Conservation (phyloP, 1,284 basidiomycete genomes). For the Naganishia cerealis region DNA sequence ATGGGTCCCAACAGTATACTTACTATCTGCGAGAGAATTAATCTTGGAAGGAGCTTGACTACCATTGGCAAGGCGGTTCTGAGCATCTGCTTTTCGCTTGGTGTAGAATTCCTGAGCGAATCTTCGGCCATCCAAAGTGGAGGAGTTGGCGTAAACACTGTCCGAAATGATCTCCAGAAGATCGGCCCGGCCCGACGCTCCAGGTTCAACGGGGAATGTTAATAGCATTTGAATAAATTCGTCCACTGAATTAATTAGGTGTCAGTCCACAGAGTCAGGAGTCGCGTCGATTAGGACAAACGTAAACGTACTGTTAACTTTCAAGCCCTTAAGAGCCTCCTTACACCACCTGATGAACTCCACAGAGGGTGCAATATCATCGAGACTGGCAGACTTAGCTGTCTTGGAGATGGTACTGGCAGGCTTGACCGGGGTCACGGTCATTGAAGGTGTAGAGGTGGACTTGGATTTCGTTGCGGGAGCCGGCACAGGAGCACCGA, state of each 20-base stretch:
- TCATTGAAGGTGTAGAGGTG: slow-evolving; percentile 34
- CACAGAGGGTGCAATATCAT: slow-evolving; percentile 69
- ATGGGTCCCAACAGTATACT: slow-evolving; percentile 25
- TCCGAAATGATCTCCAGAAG: slow-evolving; percentile 87
- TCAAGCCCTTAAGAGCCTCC: slow-evolving; percentile 82
- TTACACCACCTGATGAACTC: slow-evolving; percentile 93
- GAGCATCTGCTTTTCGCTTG: slow-evolving; percentile 76
- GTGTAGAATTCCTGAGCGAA: slow-evolving; percentile 88
- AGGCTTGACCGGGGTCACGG: slow-evolving; percentile 40
- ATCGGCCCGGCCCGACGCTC: slow-evolving; percentile 58
- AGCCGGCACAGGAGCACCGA: slow-evolving; percentile 41
- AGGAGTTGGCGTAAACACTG: slow-evolving; percentile 86
- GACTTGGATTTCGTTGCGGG: slow-evolving; percentile 38
- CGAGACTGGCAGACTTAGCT: slow-evolving; percentile 56
- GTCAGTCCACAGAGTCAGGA: slow-evolving; percentile 32
- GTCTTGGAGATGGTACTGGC: slow-evolving; percentile 48
- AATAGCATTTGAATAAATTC: slow-evolving; percentile 89
- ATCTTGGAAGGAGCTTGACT: slow-evolving; percentile 57
- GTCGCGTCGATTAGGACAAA: background rate
- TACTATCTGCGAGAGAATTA: slow-evolving; percentile 70
- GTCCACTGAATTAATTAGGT: slow-evolving; percentile 70
- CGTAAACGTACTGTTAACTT: slow-evolving; percentile 69
- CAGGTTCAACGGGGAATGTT: slow-evolving; percentile 84
- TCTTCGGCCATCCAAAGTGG: slow-evolving; percentile 88
- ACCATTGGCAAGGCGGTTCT: slow-evolving; percentile 45